Evolutionary conservation across 495 filamentous ascomycete genomes (phyloP), one percentile per base, ranked within the genome.

Genomic region (Xylaria telfairii): DNA sequence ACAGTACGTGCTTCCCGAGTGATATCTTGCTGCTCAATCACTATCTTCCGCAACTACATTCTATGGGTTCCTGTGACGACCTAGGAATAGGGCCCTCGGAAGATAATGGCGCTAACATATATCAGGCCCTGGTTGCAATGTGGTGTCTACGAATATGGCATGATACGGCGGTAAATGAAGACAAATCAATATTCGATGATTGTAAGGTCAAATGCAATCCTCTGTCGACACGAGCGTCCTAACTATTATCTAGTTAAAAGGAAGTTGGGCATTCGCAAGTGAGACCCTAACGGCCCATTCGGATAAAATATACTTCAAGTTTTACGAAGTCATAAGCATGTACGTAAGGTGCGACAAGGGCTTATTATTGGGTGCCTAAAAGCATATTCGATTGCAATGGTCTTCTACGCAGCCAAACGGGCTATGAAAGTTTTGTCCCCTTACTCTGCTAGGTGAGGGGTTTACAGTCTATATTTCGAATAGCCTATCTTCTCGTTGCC

Each of bases 101-200:
- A 19, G 24, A 15, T 2, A 46, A 34, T 1, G 17, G n/a, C 10
- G 13, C 8, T 65, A 39, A 65, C 44, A 53, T n/a, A 0, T 30
- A 24, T 30, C 4, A 65, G 63, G 63, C 39, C 19, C n/a, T 65
- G 15, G 63, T 65, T 4, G 63, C 63, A 9, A 65, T 28, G 10
- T 65, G 63, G 63, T 65, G 63, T 26, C 63, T 65, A 26, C 63
- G 44, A 1, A 19, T 65, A 37, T 65, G 63, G 63, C 63, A 65
- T 41, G 63, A 65, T 19, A 30, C 62, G 2, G 62, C 37, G 4
- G 63, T 39, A 6, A 26, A 51, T 17, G 41, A 65, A 37, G 63
- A 65, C 30, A 49, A 8, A 0, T 65, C 46, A 26, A 37, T 49
- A 34, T 28, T 65, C 8, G 30, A 24, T 21, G 15, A 30, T 15